Conservation (phyloP, 2,329 filamentous ascomycete genomes). For the Nothomitra cinnamomea region DNA sequence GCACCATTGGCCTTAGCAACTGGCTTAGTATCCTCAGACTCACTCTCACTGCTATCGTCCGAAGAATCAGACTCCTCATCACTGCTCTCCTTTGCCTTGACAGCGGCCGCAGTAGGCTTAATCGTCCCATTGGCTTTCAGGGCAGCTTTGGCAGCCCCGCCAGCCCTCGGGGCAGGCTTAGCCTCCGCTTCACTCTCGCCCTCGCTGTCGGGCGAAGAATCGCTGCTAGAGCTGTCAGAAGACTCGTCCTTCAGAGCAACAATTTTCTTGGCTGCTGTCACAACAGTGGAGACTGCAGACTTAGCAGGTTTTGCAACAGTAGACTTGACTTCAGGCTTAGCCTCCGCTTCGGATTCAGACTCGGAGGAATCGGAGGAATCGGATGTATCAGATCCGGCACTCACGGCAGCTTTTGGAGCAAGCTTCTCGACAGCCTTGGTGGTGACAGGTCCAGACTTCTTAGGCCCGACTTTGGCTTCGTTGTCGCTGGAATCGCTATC, state of each 20-base stretch:
- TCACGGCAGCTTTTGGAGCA: not conserved
- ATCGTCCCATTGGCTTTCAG: conserved; percentile 19
- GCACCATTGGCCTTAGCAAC: not conserved
- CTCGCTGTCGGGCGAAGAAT: conserved; percentile 3
- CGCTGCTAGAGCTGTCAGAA: conserved; percentile 16
- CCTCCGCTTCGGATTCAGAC: conserved; percentile 23
- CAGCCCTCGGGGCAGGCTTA: not conserved
- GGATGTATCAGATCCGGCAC: conserved; percentile 5
- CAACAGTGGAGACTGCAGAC: conserved; percentile 12
- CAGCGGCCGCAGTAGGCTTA: conserved; percentile 20
- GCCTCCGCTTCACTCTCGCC: conserved; percentile 3
- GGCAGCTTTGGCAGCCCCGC: not conserved
- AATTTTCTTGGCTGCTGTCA: not conserved
- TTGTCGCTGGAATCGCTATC: conserved; percentile 16
- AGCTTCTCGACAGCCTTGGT: conserved; percentile 3
- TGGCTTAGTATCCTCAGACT: conserved; percentile 2
- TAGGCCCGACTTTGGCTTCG: not conserved
- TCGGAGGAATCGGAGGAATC: conserved; percentile 16
- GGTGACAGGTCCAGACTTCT: not conserved
- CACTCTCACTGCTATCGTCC: not conserved
- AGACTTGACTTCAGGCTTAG: conserved; percentile 25
- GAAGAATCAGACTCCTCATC: conserved; percentile 9
- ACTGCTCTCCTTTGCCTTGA: conserved; percentile 11
- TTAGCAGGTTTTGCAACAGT: conserved; percentile 16
- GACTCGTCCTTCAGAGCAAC: conserved; percentile 9